Evolutionary conservation across 495 filamentous ascomycete genomes (phyloP).

Genomic region (Podospora tetraspora): DNA sequence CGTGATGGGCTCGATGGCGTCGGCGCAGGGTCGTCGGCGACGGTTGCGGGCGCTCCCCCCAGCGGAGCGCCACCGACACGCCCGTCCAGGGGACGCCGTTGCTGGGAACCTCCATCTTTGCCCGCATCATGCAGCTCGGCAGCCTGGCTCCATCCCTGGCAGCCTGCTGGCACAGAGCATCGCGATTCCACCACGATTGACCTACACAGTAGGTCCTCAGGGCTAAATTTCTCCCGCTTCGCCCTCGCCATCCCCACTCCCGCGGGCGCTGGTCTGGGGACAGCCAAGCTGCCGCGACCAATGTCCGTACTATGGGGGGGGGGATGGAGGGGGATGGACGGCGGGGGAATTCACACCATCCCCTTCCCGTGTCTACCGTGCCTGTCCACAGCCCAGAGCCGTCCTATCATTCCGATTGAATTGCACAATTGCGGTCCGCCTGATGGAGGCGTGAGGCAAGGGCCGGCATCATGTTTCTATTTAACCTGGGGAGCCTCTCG

Average conservation of each 20-base stretch:
- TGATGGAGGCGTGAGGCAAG: neutral
- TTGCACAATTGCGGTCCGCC: constrained; percentile 8
- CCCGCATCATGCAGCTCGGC: constrained; percentile 7
- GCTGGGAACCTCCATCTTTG: neutral
- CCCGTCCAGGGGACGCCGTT: neutral
- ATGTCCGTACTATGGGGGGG: constrained; percentile 19
- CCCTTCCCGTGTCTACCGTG: constrained; percentile 1
- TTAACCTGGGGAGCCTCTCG: constrained; percentile 9
- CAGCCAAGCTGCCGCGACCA: constrained; percentile 28
- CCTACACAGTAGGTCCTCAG: constrained; percentile 18
- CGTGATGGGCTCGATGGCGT: neutral
- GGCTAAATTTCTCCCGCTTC: constrained; percentile 36
- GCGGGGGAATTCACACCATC: constrained; percentile 33
- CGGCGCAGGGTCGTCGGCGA: neutral
- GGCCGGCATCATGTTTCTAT: constrained; percentile 10
- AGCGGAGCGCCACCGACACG: constrained; percentile 1
- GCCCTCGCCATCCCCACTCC: constrained; percentile 11
- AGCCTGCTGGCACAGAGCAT: neutral
- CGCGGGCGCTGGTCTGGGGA: constrained; percentile 19
- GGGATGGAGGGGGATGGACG: neutral
- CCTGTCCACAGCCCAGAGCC: neutral
- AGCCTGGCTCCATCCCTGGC: neutral
- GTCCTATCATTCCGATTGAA: constrained; percentile 25
- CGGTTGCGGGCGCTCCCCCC: neutral
- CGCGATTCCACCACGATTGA: neutral